Conservation (phyloP, 768 basidiomycete species). For the Pleurotus cornucopiae region DNA sequence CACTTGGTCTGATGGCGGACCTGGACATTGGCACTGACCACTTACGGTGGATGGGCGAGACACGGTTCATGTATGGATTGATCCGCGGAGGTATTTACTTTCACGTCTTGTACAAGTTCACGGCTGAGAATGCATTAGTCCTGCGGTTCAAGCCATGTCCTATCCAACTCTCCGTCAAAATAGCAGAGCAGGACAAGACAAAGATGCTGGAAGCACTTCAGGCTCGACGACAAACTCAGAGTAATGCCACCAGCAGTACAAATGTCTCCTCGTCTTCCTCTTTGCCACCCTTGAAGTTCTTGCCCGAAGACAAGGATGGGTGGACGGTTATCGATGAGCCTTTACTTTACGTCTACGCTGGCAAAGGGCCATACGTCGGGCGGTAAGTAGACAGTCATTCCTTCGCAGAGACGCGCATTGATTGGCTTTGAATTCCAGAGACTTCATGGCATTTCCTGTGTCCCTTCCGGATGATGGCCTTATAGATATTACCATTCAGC, state of each 20-base stretch:
- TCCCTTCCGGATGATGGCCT: conserved; percentile 76
- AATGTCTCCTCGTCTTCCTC: conserved; percentile 13
- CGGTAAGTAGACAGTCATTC: conserved; percentile 33
- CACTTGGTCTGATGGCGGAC: conserved; percentile 82
- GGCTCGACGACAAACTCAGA: conserved; percentile 28
- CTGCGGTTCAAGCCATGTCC: conserved; percentile 60
- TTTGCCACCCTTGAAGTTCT: conserved; percentile 44
- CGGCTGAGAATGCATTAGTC: conserved; percentile 32
- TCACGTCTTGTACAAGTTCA: not conserved
- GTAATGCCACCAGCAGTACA: conserved; percentile 11
- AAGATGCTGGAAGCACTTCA: conserved; percentile 58
- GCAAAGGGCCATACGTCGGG: conserved; percentile 74
- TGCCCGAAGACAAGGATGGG: conserved; percentile 43
- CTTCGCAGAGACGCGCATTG: not conserved
- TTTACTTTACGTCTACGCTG: conserved; percentile 67
- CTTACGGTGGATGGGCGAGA: conserved; percentile 83
- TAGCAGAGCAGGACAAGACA: conserved; percentile 64
- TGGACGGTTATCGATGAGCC: conserved; percentile 73
- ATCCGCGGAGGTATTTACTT: conserved; percentile 56
- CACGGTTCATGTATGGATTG: conserved; percentile 71
- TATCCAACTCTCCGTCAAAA: conserved; percentile 65
- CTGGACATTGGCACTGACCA: conserved; percentile 81
- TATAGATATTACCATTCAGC: conserved; percentile 69
- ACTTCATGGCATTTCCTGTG: conserved; percentile 81
- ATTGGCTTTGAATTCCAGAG: conserved; percentile 30